phyloP scores from a whole-genome alignment of 176 grass and related monocot species.

The Oryza brachyantha region DNA sequence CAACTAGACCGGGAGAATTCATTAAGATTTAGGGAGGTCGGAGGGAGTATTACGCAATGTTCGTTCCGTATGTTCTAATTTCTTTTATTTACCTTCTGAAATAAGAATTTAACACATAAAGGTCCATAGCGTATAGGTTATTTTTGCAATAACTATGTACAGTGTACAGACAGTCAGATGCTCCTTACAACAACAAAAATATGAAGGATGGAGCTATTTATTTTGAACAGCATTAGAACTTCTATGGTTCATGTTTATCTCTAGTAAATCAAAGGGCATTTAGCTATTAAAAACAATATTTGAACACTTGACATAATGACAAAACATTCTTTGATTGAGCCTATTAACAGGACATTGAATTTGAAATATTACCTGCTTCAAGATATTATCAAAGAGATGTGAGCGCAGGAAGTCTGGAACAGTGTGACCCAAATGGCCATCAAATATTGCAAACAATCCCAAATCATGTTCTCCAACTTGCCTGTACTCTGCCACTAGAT shows the following conservation, averaged over 20 bases:
- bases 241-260: not conserved
- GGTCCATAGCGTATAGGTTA: not conserved
- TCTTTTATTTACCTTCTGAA: not conserved
- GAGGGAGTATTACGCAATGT: not conserved
- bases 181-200: not conserved
- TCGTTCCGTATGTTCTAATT: not conserved
- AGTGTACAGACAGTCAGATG: not conserved
- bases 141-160: not conserved
- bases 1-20: no score
- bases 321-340: not conserved
- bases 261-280: not conserved
- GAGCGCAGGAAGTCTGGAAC: slow-evolving; percentile 67
- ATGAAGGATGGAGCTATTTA: not conserved
- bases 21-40: no score
- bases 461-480: slow-evolving; percentile 59
- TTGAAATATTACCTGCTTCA: slow-evolving; percentile 72
- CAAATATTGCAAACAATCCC: slow-evolving; percentile 91
- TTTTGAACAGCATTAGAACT: not conserved
- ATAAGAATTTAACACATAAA: not conserved
- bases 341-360: not conserved
- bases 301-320: slow-evolving; percentile 16
- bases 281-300: not conserved
- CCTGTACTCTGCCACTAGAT: slow-evolving; percentile 79
- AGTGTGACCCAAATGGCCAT: slow-evolving; percentile 82
- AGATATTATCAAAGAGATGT: slow-evolving; percentile 91